Percentiles rank a stretch among this genome's conserved stretches.
phyloP scores from a whole-genome alignment of 2,329 filamentous ascomycete species.

The Chaetomiaceae sp. region DNA sequence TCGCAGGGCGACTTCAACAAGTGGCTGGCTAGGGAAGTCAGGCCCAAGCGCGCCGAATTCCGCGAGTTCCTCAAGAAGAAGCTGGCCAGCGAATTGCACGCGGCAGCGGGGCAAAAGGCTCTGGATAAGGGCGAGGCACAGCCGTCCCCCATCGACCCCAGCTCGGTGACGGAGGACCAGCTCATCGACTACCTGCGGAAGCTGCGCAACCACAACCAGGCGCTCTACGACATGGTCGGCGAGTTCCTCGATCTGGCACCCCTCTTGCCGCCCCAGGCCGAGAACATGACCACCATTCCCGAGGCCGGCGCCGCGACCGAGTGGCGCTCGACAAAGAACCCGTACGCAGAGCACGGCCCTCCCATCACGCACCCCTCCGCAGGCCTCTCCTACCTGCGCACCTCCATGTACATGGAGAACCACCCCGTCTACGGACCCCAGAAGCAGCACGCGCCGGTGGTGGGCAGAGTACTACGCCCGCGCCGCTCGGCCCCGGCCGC shows the following conservation, averaged over 20 bases:
- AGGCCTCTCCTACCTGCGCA: conserved; percentile 58
- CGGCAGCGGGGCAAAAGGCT: conserved; percentile 33
- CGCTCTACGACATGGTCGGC: conserved; percentile 51
- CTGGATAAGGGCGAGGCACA: conserved; percentile 35
- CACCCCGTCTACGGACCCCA: conserved; percentile 59
- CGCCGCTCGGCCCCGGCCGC: conserved; percentile 26
- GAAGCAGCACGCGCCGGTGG: conserved; percentile 42
- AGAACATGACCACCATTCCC: conserved; percentile 7
- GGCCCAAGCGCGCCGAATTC: conserved; percentile 51
- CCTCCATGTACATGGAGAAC: conserved; percentile 50
- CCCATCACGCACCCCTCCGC: conserved; percentile 58
- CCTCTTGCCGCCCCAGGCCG: conserved; percentile 32
- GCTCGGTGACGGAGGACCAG: conserved; percentile 46
- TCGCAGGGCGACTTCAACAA: conserved; percentile 54
- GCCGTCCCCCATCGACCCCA: conserved; percentile 30
- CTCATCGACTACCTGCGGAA: conserved; percentile 48
- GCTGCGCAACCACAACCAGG: conserved; percentile 47
- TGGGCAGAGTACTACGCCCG: conserved; percentile 48
- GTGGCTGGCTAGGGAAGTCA: conserved; percentile 52
- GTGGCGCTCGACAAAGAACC: conserved; percentile 31
- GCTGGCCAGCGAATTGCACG: conserved; percentile 44
- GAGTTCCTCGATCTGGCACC: conserved; percentile 60
- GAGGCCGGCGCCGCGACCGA: conserved; percentile 5
- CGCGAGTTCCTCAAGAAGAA: conserved; percentile 46
- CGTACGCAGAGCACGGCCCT: conserved; percentile 51